These are phyloP conservation scores for Colletotrichum tabaci DNA, from an alignment of 2,329 filamentous ascomycete species.

Conservation along the genomic window DNA sequence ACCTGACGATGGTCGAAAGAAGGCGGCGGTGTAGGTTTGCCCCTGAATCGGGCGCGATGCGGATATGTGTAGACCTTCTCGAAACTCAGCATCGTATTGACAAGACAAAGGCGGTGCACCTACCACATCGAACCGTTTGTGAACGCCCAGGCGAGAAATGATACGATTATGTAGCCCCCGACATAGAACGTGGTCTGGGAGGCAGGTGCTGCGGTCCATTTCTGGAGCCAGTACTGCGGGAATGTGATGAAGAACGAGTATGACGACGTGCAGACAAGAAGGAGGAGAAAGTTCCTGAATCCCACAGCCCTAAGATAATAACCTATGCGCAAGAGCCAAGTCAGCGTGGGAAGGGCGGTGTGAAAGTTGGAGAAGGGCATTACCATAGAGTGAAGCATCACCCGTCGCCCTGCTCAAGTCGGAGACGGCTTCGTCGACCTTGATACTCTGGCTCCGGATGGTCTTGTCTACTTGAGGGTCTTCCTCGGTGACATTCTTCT, in stretches of 20 bases:
- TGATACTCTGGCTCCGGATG: constrained; percentile 12
- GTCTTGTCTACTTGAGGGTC: constrained; percentile 2
- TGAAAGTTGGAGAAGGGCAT: no score
- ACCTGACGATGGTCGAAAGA: constrained; percentile 29
- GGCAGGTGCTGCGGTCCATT: constrained; percentile 34
- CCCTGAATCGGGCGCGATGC: constrained; percentile 22
- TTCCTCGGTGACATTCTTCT: neutral
- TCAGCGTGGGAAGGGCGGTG: neutral
- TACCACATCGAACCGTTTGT: constrained; percentile 31
- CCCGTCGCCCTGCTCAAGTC: constrained; percentile 28
- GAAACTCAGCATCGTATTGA: neutral
- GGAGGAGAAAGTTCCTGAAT: constrained; percentile 17
- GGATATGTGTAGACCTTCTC: constrained; percentile 10
- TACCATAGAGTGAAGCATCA: constrained; percentile 35
- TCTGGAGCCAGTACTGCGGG: constrained; percentile 35
- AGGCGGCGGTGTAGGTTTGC: constrained; percentile 20
- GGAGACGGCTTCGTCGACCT: constrained; percentile 11
- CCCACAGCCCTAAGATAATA: constrained; percentile 22
- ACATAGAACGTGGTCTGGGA: constrained; percentile 23
- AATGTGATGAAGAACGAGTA: constrained; percentile 30
- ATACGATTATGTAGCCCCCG: constrained; percentile 8
- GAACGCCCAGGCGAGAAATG: constrained; percentile 16
- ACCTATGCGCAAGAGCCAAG: neutral
- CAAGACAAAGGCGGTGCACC: neutral
- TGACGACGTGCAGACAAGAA: constrained; percentile 22